These are phyloP conservation scores for Fragilariopsis cylindrus DNA, from an alignment of 108 stramenopile genomes.

Conservation along the genomic window DNA sequence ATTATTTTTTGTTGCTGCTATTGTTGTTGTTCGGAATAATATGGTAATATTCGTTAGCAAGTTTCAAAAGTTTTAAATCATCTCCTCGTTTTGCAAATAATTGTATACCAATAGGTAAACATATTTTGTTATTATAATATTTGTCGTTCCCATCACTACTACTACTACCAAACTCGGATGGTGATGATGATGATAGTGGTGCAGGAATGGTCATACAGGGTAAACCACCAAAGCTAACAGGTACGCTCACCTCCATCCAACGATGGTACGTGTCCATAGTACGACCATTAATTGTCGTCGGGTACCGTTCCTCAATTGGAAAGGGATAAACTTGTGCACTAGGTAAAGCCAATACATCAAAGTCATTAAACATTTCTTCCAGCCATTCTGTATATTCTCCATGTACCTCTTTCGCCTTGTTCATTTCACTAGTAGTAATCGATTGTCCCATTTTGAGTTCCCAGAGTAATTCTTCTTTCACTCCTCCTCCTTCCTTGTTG, in stretches of 20 bases:
- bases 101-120: constrained; percentile 50
- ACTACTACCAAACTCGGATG: neutral
- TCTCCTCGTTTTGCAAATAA: constrained; percentile 32
- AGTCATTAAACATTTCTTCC: neutral
- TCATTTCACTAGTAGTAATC: constrained; percentile 24
- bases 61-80: constrained; percentile 25
- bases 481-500: neutral
- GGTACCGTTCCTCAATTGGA: constrained; percentile 45
- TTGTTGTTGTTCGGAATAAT: too few species aligned
- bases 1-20: too few species aligned
- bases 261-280: constrained; percentile 57
- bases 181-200: constrained; percentile 1
- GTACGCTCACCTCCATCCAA: constrained; percentile 63
- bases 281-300: constrained; percentile 26
- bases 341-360: constrained; percentile 49
- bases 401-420: constrained; percentile 16
- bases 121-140: neutral
- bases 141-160: neutral
- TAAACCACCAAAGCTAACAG: constrained; percentile 47
- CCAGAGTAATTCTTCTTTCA: constrained; percentile 45
- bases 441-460: constrained; percentile 40
- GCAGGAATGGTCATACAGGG: constrained; percentile 56
- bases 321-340: constrained; percentile 57
- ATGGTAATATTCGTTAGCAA: constrained; percentile 30
- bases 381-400: constrained; percentile 20